Evolutionary conservation across 2,329 filamentous ascomycete species (phyloP), one percentile per base, ranked within the genome.

Genomic region (Zasmidium citrigriseum): DNA sequence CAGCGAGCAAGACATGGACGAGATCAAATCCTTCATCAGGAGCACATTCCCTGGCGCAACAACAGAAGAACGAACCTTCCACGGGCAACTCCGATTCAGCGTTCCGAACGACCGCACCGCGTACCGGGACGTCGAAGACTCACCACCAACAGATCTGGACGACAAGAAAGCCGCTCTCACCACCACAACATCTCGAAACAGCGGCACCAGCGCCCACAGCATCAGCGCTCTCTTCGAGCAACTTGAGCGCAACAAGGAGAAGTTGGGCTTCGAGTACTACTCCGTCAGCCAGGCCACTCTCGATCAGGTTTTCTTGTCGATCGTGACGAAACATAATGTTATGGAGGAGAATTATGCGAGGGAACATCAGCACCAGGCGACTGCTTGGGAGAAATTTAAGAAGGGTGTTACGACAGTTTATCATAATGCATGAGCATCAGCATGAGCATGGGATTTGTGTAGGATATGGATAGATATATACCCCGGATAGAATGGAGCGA

Each of bases 251-350:
- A 81, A 87, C 61, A 89, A 88, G 68, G 78, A 85, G 20, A 74
- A 76, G 3, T 74, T 96, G 24, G 89, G 89, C 0, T 82, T 96
- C 49, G 88, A 91, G 71, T 91, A 96, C 73, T 97, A 93, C 75
- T 91, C 89, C 51, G 91, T 96, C 64, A 89, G 86, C 58, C 90
- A 91, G 22, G 95, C 91, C 18, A 96, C 91, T 16, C 77, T 97
- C 45, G 93, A 97, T 71, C 90, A 96, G 74, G 92, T 97, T 0
- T 97, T 97, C 75, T 75, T 97, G 72, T 83, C 83, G 23, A 95
- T 97, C 70, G 91, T 96, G 0, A 87, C 88, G 1, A 84, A 86
- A 73, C 89, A 96, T 72, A 86, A 92, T 72, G 83, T 93, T 5
- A 80, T 87, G 64, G 91, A 96, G 72, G 92, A 93, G 76, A 73